These are phyloP conservation scores for Chrysochromulina tobinii DNA, from an alignment of 78 protist genomes.

Conservation along the genomic window DNA sequence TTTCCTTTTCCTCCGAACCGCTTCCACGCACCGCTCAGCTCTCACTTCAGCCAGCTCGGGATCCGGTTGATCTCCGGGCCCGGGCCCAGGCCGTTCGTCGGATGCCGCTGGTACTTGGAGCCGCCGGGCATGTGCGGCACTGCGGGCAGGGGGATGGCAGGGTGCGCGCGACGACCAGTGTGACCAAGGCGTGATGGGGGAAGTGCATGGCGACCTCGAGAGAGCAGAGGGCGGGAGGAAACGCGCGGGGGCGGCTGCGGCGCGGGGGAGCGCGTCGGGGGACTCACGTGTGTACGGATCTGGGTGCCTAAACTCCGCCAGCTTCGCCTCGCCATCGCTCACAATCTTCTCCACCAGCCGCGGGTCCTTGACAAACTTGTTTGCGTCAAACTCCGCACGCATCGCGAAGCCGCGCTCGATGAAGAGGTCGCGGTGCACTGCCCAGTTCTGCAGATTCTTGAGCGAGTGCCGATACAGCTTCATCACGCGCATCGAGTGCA, in stretches of 20 bases:
- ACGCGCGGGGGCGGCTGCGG: too few species aligned
- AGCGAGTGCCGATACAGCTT: background rate
- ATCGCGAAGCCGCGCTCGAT: background rate
- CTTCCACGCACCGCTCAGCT: too few species aligned
- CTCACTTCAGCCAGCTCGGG: too few species aligned
- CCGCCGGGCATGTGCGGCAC: background rate
- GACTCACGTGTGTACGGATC: background rate
- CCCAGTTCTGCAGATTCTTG: background rate
- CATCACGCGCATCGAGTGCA: background rate
- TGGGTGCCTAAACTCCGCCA: background rate
- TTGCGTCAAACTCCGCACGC: background rate
- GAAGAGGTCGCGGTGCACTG: background rate
- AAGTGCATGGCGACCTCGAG: too few species aligned
- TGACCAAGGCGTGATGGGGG: too few species aligned
- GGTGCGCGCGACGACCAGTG: too few species aligned
- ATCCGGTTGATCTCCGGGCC: background rate
- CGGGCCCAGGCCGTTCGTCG: background rate
- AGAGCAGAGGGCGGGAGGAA: too few species aligned
- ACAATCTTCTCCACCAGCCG: background rate
- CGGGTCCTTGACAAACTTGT: background rate
- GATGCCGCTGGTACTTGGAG: background rate
- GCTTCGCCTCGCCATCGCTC: background rate
- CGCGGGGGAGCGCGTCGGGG: too few species aligned
- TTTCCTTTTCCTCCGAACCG: too few species aligned
- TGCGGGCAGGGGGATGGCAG: too few species aligned